Percentiles rank a stretch among this genome's conserved stretches.
Conservation (phyloP, 805 yeast species). For the Torulaspora quercuum region DNA sequence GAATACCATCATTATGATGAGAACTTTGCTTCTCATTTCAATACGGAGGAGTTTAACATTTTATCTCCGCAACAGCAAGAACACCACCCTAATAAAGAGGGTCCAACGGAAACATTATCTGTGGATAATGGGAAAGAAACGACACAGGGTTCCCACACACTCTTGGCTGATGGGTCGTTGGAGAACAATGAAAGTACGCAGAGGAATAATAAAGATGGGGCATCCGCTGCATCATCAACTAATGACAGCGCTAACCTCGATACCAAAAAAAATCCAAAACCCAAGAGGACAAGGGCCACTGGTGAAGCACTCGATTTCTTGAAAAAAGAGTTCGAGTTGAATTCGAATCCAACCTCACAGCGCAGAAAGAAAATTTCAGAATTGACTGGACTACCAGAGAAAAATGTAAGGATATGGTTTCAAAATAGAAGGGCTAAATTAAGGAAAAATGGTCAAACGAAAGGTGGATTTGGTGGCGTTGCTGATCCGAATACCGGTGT, state of each 20-base stretch:
- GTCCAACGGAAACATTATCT: background rate
- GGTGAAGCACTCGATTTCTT: conserved; percentile 73
- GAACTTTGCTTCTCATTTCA: conserved; percentile 15
- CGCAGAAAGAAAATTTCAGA: conserved; percentile 66
- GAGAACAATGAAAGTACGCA: conserved; percentile 6
- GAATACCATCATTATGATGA: conserved; percentile 15
- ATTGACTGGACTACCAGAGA: conserved; percentile 75
- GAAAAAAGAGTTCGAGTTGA: conserved; percentile 62
- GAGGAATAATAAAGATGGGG: conserved; percentile 3
- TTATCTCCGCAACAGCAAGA: conserved; percentile 13
- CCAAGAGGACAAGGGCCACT: conserved; percentile 67
- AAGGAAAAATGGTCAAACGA: conserved; percentile 42
- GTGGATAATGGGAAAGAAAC: background rate
- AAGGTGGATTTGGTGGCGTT: conserved; percentile 4
- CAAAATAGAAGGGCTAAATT: conserved; percentile 82
- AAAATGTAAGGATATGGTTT: conserved; percentile 90
- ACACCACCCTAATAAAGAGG: conserved; percentile 2
- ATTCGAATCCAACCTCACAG: conserved; percentile 74
- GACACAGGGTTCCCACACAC: conserved; percentile 4
- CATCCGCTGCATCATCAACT: conserved; percentile 8
- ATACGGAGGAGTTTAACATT: conserved; percentile 13
- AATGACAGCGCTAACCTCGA: conserved; percentile 10
- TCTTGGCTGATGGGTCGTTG: background rate
- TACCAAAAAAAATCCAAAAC: conserved; percentile 24
- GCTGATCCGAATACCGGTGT: conserved; percentile 13